phyloP scores from a whole-genome alignment of 352 stramenopile species.

The Globisporangium nodosum region DNA sequence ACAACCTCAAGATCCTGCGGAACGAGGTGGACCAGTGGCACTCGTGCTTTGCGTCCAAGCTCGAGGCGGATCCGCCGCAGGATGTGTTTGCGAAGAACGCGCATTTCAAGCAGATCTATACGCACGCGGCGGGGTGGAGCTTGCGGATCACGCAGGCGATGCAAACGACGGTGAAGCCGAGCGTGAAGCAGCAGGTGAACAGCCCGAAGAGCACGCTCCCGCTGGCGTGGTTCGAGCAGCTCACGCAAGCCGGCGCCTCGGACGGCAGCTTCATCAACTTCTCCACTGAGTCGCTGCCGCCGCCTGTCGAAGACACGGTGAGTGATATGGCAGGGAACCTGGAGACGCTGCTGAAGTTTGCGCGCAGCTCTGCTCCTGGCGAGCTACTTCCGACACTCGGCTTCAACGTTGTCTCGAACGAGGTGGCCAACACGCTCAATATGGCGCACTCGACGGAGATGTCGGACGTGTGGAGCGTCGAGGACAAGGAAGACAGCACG shows the following conservation, averaged over 20 bases:
- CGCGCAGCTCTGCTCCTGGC: constrained; percentile 43
- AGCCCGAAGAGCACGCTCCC: constrained; percentile 72
- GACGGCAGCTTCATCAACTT: constrained; percentile 20
- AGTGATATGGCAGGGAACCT: constrained; percentile 51
- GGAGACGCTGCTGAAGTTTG: constrained; percentile 65
- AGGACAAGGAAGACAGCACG: constrained; percentile 56
- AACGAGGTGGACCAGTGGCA: constrained; percentile 85
- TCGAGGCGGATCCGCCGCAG: constrained; percentile 61
- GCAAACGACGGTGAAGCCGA: constrained; percentile 74
- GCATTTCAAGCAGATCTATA: constrained; percentile 79
- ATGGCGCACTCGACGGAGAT: constrained; percentile 25
- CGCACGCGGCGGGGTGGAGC: constrained; percentile 70
- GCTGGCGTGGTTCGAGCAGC: constrained; percentile 72
- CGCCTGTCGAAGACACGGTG: constrained; percentile 40
- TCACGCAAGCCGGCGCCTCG: constrained; percentile 47
- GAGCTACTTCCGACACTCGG: constrained; percentile 23
- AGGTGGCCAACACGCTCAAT: constrained; percentile 70
- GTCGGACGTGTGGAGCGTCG: constrained; percentile 54
- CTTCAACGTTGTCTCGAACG: constrained; percentile 60
- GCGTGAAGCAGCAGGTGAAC: constrained; percentile 49
- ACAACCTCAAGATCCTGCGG: constrained; percentile 65
- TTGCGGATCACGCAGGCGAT: constrained; percentile 71
- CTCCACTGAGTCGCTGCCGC: constrained; percentile 18
- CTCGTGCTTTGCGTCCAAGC: constrained; percentile 70
- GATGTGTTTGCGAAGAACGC: constrained; percentile 80